Evolutionary conservation across 2,329 filamentous ascomycete genomes (phyloP).

Genomic region (Xylaria sp.): DNA sequence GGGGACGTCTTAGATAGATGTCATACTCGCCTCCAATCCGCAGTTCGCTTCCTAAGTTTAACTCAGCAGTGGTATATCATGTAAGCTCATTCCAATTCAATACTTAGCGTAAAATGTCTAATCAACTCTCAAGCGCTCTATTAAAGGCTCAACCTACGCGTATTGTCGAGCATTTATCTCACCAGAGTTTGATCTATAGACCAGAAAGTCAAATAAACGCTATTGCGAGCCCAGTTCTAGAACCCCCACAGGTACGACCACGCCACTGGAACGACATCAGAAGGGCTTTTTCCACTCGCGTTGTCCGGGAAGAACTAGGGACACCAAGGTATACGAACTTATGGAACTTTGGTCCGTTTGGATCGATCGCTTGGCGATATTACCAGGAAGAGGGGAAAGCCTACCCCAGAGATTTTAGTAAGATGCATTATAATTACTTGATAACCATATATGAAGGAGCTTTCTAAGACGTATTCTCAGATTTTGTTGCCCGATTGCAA

Average conservation of each 20-base stretch:
- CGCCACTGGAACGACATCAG: not conserved
- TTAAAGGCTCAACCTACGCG: slow-evolving; percentile 4
- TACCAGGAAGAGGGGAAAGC: not conserved
- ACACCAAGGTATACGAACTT: not conserved
- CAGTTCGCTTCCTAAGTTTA: not conserved
- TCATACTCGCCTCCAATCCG: slow-evolving; percentile 7
- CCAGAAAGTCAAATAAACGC: not conserved
- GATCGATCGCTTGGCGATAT: slow-evolving; percentile 10
- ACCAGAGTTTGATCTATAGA: not conserved
- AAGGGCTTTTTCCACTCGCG: not conserved
- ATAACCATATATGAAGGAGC: not conserved
- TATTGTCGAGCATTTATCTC: not conserved
- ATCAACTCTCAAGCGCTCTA: not conserved
- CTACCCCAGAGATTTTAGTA: not conserved
- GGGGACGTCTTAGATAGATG: slow-evolving; percentile 3
- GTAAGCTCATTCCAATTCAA: not conserved
- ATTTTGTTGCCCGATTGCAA: not conserved
- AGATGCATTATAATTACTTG: not conserved
- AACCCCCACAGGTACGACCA: not conserved
- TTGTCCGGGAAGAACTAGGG: not conserved
- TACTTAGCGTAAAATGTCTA: not conserved
- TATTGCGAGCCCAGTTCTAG: not conserved
- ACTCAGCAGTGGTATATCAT: slow-evolving; percentile 9
- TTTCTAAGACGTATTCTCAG: not conserved
- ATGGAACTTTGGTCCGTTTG: slow-evolving; percentile 13